These are phyloP conservation scores for Paxillus rubicundulus DNA, from an alignment of 768 basidiomycete genomes.

Conservation along the genomic window DNA sequence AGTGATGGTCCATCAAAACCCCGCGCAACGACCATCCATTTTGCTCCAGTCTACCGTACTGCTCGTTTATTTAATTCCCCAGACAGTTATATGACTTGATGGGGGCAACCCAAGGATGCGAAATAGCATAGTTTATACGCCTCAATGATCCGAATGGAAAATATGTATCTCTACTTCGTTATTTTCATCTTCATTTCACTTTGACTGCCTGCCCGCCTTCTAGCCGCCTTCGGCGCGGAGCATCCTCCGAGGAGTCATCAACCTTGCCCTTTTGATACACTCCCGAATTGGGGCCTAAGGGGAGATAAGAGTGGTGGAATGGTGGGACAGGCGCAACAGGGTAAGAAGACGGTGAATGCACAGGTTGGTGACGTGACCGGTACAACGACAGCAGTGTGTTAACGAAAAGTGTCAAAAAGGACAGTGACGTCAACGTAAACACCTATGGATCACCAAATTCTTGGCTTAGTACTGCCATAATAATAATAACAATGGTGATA, in stretches of 20 bases:
- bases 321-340: conserved; percentile 38
- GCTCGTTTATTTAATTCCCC: conserved; percentile 19
- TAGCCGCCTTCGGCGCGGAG: conserved; percentile 51
- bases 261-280: conserved; percentile 35
- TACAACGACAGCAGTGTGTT: conserved; percentile 78
- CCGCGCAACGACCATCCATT: conserved; percentile 9
- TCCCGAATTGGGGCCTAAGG: conserved; percentile 51
- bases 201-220: conserved; percentile 55
- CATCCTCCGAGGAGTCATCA: conserved; percentile 37
- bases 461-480: conserved; percentile 19
- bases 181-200: conserved; percentile 42
- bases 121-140: conserved; percentile 19
- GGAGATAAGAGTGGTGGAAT: conserved; percentile 50
- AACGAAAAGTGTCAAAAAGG: conserved; percentile 77
- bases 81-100: conserved; percentile 23
- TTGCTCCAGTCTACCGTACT: conserved; percentile 9
- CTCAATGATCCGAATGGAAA: conserved; percentile 31
- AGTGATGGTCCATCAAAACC: background rate
- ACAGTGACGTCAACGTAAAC: conserved; percentile 72
- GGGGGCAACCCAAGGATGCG: conserved; percentile 10
- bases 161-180: conserved; percentile 8
- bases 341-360: conserved; percentile 38
- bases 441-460: conserved; percentile 39
- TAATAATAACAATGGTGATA: conserved; percentile 6
- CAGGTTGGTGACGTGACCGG: conserved; percentile 60